Evolutionary conservation across 768 basidiomycete genomes (phyloP), one percentile per base, ranked within the genome.

Genomic region (Phaffia australis): DNA sequence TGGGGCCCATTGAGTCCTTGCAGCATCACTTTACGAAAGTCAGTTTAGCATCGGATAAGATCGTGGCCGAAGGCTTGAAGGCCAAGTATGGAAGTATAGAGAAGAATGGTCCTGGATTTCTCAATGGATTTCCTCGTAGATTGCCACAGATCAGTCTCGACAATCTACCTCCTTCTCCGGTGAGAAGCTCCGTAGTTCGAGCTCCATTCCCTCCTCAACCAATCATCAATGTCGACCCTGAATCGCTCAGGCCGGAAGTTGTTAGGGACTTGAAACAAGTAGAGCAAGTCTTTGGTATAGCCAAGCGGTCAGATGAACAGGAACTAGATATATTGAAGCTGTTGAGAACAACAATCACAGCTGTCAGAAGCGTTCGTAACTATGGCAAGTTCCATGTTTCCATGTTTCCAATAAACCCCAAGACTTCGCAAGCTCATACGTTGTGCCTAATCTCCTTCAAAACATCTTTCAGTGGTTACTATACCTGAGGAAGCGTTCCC

Each of bases 11-110:
- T 71, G 88, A 94, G 74, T 89, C 95, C 75, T 82, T 97, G 51
- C 93, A 97, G 77, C 86, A 92, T 73, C 93, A 92, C 74, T 97
- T 93, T 73, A 89, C 88, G 9, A 91, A 91, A 81, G 84, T 87
- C 0, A 89, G 89, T 1, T 81, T 91, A 63, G 81, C 81, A 29
- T 80, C 86, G 46, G 83, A 85, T 79, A 81, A 81, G 77, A 82
- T 83, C 89, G 87, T 77, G 78, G 14, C 6, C 16, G 0, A n/a
- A 21, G 25, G 35, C 46, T 5, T 42, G 23, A 11, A 60, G 35
- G 4, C 27, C 48, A n/a, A 49, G 30, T 15, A 50, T 51, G 18
- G 60, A 61, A 50, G 47, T 51, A 61, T 48, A 48, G 42, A 23
- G 42, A 42, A 42, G 46, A 7, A 25, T 21, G 27, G 23, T 42